Conservation (phyloP, 1,284 basidiomycete species). For the Ceratobasidium theobromae region DNA sequence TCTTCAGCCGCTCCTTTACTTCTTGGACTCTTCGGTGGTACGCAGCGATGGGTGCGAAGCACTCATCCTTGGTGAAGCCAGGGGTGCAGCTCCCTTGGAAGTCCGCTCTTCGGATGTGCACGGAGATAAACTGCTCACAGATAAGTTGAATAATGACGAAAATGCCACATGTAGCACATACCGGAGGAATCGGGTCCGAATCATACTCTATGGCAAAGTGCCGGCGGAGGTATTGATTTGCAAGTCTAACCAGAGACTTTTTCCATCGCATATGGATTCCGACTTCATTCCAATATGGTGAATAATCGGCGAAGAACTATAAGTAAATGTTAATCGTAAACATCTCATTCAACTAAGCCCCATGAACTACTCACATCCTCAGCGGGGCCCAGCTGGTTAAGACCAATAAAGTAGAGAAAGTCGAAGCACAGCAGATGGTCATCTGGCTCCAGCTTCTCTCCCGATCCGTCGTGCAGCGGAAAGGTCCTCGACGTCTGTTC, state of each 20-base stretch:
- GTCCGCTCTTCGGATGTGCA: conserved; percentile 32
- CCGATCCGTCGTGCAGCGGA: conserved; percentile 47
- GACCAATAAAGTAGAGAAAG: conserved; percentile 27
- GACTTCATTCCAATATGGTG: conserved; percentile 55
- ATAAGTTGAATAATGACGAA: neutral
- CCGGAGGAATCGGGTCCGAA: conserved; percentile 44
- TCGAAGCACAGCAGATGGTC: conserved; percentile 35
- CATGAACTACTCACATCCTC: conserved; percentile 3
- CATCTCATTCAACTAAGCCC: neutral
- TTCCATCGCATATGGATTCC: conserved; percentile 52
- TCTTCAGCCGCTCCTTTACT: conserved; percentile 56
- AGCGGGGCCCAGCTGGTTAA: neutral
- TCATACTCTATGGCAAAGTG: conserved; percentile 46
- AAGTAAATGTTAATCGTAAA: neutral
- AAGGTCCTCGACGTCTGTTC: conserved; percentile 36
- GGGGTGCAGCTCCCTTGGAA: conserved; percentile 28
- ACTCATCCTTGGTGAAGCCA: conserved; percentile 46
- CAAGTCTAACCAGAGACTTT: conserved; percentile 45
- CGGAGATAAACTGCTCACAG: conserved; percentile 33
- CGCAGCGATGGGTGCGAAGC: conserved; percentile 60
- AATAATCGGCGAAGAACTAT: conserved; percentile 47
- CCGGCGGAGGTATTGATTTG: conserved; percentile 47
- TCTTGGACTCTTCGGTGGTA: conserved; percentile 64
- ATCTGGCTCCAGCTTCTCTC: conserved; percentile 41
- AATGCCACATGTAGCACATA: neutral